Conservation (phyloP, 2,329 filamentous ascomycete genomes). For the Microsporum canis region DNA sequence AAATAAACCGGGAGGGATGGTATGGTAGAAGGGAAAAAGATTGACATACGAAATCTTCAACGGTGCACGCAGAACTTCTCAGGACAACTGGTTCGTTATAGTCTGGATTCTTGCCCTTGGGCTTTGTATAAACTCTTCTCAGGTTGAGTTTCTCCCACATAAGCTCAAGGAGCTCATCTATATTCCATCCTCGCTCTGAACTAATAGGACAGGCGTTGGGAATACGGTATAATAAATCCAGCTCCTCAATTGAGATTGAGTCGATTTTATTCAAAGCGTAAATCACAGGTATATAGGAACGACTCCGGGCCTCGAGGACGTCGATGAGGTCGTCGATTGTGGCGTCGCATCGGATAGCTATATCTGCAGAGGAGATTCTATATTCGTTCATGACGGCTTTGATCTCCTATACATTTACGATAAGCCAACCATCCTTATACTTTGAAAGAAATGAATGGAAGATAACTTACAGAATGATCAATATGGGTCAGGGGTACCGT, state of each 20-base stretch:
- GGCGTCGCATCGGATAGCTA: conserved; percentile 93
- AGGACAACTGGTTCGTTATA: conserved; percentile 87
- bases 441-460: background rate
- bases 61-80: conserved; percentile 66
- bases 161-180: conserved; percentile 89
- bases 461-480: conserved; percentile 54
- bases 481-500: conserved; percentile 88
- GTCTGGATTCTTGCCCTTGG: conserved; percentile 88
- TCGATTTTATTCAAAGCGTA: conserved; percentile 99
- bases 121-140: conserved; percentile 91
- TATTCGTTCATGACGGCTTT: conserved; percentile 97
- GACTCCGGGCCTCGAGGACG: conserved; percentile 81
- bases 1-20: background rate
- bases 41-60: conserved; percentile 86
- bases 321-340: conserved; percentile 97
- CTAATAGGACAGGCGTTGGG: conserved; percentile 96
- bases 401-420: conserved; percentile 52
- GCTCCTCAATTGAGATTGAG: conserved; percentile 91
- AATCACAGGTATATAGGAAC: conserved; percentile 96
- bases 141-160: conserved; percentile 98
- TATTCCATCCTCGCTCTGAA: conserved; percentile 94
- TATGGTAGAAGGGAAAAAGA: background rate
- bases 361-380: conserved; percentile 89
- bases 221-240: conserved; percentile 91
- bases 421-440: background rate